A percentile compares a stretch with the other conserved stretches of the same genome.
phyloP scores from a whole-genome alignment of 257 asterid species.

The Capsicum pubescens region DNA sequence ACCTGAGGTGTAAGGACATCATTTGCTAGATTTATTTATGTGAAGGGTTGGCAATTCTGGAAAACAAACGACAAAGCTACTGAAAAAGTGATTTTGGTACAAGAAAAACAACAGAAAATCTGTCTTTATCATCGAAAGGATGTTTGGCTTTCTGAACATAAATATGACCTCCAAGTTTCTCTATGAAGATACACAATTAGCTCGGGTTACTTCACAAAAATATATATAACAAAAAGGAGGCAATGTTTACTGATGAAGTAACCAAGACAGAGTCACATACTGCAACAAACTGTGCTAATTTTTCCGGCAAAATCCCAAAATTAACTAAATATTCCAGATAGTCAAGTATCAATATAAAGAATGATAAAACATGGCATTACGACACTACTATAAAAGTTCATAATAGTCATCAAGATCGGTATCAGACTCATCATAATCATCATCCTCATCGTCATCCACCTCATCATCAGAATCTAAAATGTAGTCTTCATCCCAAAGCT shows the following conservation, averaged over 20 bases:
- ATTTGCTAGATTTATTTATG: background rate
- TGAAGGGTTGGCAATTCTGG: background rate
- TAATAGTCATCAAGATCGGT: background rate
- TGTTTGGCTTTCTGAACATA: background rate
- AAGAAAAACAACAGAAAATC: background rate
- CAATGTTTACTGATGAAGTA: background rate
- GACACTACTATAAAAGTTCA: background rate
- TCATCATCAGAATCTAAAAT: slow-evolving; percentile 32
- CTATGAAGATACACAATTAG: background rate
- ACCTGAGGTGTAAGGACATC: background rate
- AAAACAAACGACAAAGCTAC: background rate
- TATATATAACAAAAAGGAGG: background rate
- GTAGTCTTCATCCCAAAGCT: slow-evolving; percentile 45
- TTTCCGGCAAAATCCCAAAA: slow-evolving; percentile 16
- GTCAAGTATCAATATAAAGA: background rate
- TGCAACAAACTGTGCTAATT: background rate
- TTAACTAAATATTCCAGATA: background rate
- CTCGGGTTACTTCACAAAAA: background rate
- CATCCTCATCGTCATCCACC: background rate
- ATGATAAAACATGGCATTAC: background rate
- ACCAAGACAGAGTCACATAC: background rate
- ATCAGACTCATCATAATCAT: background rate
- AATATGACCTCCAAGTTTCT: background rate
- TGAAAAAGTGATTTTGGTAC: background rate
- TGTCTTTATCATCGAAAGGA: background rate